phyloP scores from a whole-genome alignment of 495 filamentous ascomycete genomes.

The Astrothelium subdiscretum region DNA sequence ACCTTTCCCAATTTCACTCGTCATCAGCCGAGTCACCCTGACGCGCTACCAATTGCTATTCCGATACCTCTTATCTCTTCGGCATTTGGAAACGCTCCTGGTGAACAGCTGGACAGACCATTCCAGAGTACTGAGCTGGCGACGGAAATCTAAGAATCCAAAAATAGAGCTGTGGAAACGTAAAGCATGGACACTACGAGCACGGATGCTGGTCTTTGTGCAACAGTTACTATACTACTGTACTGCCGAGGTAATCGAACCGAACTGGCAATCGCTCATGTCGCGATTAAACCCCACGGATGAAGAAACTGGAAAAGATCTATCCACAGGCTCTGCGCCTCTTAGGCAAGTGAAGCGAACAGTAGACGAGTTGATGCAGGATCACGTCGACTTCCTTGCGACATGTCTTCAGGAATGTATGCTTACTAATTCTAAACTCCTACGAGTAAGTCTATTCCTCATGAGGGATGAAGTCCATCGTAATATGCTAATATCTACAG shows the following conservation, averaged over 20 bases:
- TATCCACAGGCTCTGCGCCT: constrained; percentile 13
- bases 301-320: constrained; percentile 22
- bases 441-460: constrained; percentile 51
- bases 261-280: constrained; percentile 93
- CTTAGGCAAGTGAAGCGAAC: constrained; percentile 53
- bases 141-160: constrained; percentile 34
- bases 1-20: constrained; percentile 91
- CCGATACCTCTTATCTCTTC: constrained; percentile 76
- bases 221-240: constrained; percentile 95
- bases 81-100: constrained; percentile 76
- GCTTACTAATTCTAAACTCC: constrained; percentile 87
- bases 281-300: constrained; percentile 55
- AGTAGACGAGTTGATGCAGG: constrained; percentile 96
- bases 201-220: constrained; percentile 91
- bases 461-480: too few relatives aligned
- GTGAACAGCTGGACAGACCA: constrained; percentile 84
- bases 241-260: constrained; percentile 92
- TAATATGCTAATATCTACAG: too few relatives aligned
- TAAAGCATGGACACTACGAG: constrained; percentile 78
- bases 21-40: constrained; percentile 91
- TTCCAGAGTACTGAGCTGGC: constrained; percentile 72
- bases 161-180: constrained; percentile 86
- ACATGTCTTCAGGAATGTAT: constrained; percentile 98
- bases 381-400: constrained; percentile 96
- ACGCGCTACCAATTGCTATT: constrained; percentile 94